phyloP scores from a whole-genome alignment of 129 eudicot genomes.

The Lactuca sativa region DNA sequence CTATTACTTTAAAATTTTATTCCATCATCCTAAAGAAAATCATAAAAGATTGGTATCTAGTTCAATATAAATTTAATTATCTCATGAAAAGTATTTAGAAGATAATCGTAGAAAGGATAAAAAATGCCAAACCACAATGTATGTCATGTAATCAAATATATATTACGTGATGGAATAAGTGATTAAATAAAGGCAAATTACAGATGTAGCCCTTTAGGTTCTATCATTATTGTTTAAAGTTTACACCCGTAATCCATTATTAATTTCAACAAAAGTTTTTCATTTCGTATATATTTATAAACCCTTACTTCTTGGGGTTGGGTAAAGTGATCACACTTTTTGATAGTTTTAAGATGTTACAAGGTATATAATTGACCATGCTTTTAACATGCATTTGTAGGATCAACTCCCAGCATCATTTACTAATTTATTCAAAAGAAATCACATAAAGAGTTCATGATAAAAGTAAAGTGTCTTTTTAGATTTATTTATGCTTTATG shows the following conservation, averaged over 20 bases:
- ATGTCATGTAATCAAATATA: constrained; percentile 14
- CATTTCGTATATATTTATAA: neutral
- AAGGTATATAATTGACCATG: constrained; percentile 9
- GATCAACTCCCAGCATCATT: constrained; percentile 9
- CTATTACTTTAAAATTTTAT: too few relatives aligned
- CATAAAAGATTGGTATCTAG: too few relatives aligned
- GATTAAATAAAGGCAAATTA: constrained; percentile 19
- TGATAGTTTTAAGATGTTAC: constrained; percentile 6
- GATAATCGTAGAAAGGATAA: too few relatives aligned
- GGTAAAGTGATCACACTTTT: constrained; percentile 25
- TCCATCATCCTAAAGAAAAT: too few relatives aligned
- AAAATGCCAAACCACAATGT: neutral
- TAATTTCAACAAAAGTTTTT: neutral
- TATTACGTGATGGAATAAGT: constrained; percentile 25
- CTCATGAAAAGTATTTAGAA: too few relatives aligned
- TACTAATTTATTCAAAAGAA: neutral
- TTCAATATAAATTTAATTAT: too few relatives aligned
- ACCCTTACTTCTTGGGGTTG: constrained; percentile 15
- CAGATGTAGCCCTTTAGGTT: constrained; percentile 1
- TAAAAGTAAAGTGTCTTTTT: constrained; percentile 7
- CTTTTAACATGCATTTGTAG: constrained; percentile 25
- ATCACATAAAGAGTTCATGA: neutral
- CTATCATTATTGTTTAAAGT: constrained; percentile 3
- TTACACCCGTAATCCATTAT: neutral
- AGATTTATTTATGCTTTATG: neutral